Percentiles rank a stretch among this genome's conserved stretches.
Conservation (phyloP, 2,329 filamentous ascomycete genomes). For the Claviceps purpurea region DNA sequence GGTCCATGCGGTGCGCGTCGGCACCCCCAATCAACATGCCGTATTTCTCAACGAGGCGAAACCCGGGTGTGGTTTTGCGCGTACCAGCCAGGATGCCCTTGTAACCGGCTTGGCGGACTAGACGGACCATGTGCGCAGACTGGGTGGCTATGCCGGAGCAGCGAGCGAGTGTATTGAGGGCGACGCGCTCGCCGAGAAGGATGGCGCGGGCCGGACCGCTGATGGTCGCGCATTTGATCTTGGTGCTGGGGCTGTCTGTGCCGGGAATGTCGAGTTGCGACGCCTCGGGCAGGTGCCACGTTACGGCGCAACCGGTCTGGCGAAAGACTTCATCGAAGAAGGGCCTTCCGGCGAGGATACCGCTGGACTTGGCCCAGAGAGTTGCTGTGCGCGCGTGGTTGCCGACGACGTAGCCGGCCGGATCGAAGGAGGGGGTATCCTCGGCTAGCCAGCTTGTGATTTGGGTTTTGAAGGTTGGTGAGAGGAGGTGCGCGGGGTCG, state of each 20-base stretch:
- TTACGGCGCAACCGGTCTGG: constrained; percentile 80
- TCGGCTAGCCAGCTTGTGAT: constrained; percentile 83
- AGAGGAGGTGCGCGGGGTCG: constrained; percentile 48
- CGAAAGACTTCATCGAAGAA: constrained; percentile 92
- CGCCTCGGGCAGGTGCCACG: constrained; percentile 78
- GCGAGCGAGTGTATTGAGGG: constrained; percentile 76
- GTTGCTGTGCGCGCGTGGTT: constrained; percentile 49
- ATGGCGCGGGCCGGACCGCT: constrained; percentile 66
- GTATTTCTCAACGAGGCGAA: constrained; percentile 93
- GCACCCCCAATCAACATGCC: constrained; percentile 91
- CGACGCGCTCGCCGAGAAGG: constrained; percentile 85
- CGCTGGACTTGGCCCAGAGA: constrained; percentile 56
- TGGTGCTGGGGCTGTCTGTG: not conserved
- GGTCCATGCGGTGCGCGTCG: constrained; percentile 81
- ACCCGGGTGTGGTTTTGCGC: constrained; percentile 92
- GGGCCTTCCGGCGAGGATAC: constrained; percentile 78
- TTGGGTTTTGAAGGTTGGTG: constrained; percentile 68
- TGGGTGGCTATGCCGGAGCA: constrained; percentile 83
- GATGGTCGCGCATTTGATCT: constrained; percentile 63
- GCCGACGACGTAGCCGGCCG: constrained; percentile 92
- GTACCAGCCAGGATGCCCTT: constrained; percentile 80
- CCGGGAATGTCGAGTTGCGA: constrained; percentile 16
- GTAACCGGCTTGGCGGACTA: constrained; percentile 56
- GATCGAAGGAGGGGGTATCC: constrained; percentile 93
- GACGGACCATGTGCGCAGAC: constrained; percentile 39